These are phyloP conservation scores for Alternaria rosae DNA, from an alignment of 2,329 filamentous ascomycete genomes.

Conservation along the genomic window DNA sequence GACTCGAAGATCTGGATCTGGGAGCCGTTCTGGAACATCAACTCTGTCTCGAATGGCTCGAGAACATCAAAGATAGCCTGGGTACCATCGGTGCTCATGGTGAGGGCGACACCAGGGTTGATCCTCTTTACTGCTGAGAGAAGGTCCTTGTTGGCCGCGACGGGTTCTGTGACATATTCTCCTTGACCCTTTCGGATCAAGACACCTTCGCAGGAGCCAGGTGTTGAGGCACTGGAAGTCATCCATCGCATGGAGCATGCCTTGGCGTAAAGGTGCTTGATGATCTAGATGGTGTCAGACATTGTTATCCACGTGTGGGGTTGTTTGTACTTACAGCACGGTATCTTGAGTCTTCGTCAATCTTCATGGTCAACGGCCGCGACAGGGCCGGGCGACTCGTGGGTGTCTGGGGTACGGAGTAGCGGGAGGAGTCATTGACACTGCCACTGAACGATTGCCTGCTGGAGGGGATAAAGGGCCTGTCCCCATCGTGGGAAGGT, in stretches of 20 bases:
- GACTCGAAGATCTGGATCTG: constrained; percentile 59
- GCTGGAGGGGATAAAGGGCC: constrained; percentile 13
- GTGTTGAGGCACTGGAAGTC: constrained; percentile 16
- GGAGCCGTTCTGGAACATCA: constrained; percentile 51
- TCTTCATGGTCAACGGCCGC: constrained; percentile 28
- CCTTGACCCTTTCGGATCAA: constrained; percentile 72
- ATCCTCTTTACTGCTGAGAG: constrained; percentile 55
- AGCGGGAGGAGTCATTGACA: constrained; percentile 10
- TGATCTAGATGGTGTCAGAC: constrained; percentile 26
- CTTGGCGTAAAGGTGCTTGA: constrained; percentile 38
- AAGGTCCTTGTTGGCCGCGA: constrained; percentile 49
- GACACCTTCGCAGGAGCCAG: constrained; percentile 64
- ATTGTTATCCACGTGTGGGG: neutral
- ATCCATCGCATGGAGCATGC: constrained; percentile 35
- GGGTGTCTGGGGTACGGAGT: constrained; percentile 16
- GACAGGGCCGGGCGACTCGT: constrained; percentile 10
- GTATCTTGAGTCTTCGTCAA: constrained; percentile 35
- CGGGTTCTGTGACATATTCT: constrained; percentile 67
- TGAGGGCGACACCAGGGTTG: constrained; percentile 58
- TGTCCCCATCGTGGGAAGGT: constrained; percentile 10
- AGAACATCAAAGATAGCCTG: constrained; percentile 55
- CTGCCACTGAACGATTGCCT: constrained; percentile 20
- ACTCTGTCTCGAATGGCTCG: constrained; percentile 52
- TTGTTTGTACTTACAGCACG: constrained; percentile 25
- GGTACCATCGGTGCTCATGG: constrained; percentile 59